Evolutionary conservation across 2,329 filamentous ascomycete species (phyloP), one percentile per base, ranked within the genome.

Genomic region (Cryphonectria japonica): DNA sequence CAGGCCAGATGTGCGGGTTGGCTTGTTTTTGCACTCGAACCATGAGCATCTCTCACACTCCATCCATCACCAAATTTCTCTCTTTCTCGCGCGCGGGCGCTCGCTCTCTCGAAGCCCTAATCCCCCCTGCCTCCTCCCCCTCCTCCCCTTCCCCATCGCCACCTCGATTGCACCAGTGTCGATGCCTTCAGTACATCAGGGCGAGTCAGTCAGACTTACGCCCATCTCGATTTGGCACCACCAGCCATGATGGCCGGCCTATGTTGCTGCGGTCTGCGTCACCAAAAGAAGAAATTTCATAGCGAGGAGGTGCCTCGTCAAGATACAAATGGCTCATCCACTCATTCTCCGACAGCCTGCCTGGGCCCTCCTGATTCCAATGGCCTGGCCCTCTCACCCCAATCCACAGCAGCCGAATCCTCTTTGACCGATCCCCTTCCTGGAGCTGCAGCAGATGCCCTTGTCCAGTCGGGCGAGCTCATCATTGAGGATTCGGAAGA

Each of bases 401-500:
- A 54, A 13, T 57, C 72, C 54, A 75, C 65, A n/a, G 63, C 71
- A 32, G 73, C 75, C 1, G 70, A 71, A 19, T 71, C 71, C 6
- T 76, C 76, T 13, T 66, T 75, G 16, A 73, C 75, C 2, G 69
- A 73, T 19, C 74, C 73, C 1, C 71, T 74, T 7, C 73, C 73
- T 0, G 72, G 68, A 26, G 69, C 71, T 29, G 70, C 75, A 7
- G 62, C 73, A 16, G 74, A 76, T 26, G 63, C 66, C 32, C 72
- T 73, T 2, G 71, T 75, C 16, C 73, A 78, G 32, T 75, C 79
- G 8, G 77, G 76, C 29, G 77, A 81, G 26, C 74, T 83, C 0
- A 75, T 78, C 11, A 77, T 79, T 6, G 79, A 82, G 39, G 80
- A 85, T 64, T 83, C 83, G 2, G 80, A 82, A 26, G 78, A 81